Conservation (phyloP, 208 protist species). For the Porcisia deanei region DNA sequence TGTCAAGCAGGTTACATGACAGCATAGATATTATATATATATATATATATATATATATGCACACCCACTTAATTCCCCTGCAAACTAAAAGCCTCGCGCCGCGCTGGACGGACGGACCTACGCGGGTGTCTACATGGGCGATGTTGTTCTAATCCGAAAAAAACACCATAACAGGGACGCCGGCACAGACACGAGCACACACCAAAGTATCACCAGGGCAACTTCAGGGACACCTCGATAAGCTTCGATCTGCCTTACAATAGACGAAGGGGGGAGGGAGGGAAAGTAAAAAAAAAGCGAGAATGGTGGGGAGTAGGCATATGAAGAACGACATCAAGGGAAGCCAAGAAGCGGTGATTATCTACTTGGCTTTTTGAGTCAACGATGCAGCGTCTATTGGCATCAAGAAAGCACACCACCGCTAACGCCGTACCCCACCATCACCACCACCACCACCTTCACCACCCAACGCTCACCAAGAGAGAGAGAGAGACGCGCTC, state of each 20-base stretch:
- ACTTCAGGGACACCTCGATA: not conserved
- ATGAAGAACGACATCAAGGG: not conserved
- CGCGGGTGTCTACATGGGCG: not conserved
- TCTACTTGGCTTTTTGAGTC: not conserved
- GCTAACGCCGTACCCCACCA: not conserved
- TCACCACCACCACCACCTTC: too few relatives aligned
- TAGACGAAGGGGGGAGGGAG: not conserved
- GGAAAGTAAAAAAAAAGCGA: not conserved
- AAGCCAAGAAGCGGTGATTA: conserved; percentile 13
- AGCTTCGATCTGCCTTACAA: not conserved
- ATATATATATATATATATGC: too few relatives aligned
- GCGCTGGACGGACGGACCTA: not conserved
- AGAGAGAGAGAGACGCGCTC: not conserved
- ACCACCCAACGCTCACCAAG: too few relatives aligned
- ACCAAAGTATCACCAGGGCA: not conserved
- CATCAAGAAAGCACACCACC: not conserved
- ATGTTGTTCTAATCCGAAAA: not conserved
- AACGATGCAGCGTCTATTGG: not conserved
- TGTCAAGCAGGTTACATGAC: not conserved
- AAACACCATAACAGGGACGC: not conserved
- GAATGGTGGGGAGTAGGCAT: not conserved
- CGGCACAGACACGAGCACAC: not conserved
- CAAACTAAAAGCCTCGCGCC: not conserved
- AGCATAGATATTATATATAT: not conserved
- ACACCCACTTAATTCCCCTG: not conserved